Base-by-base conservation (phyloP, 1,139 yeast species). In the Diutina catenulata region DNA sequence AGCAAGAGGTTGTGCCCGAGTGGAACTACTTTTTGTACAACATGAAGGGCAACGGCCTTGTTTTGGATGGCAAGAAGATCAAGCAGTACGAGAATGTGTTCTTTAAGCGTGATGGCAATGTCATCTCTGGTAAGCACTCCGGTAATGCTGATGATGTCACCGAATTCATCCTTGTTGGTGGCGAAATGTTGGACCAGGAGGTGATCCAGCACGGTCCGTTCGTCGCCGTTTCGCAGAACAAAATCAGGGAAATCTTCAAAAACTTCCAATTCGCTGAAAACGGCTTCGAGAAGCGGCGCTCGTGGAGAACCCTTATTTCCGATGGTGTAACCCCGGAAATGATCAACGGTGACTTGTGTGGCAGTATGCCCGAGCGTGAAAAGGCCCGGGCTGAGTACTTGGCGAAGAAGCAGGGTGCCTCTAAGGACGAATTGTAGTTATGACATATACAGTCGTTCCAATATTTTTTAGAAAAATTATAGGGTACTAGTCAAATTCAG, bases 201-300 rank as follows among this genome's bases (percentile, higher is more conserved):
- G 70, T 81, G 39, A 83, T 83, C 28, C 95, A 87, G 55, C 82
- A 86, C 52, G 96, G 96, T 10, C 95, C 95, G 15, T 86, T 84
- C 55, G 94, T 81, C 13, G 91, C 83, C 43, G 73, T 79, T 8
- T 61, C 79, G 15, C 63, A 65, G 42, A 76, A 71, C 38, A 72
- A 73, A 19, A 78, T 84, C 43, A 68, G 71, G 47, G 61, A 79
- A 50, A 93, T 86, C 0, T 76, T 81, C 50, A 51, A 61, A 54
- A 91, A 81, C 53, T 86, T 80, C 55, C 84, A 79, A 53, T 55
- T 60, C 40, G 80, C 74, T 33, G 53, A 62, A 33, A 81, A 82
- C 53, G 94, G 94, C 1, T 86, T 86, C 52, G 93, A 79, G 52
- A 70, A 74, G 37, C 72, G 83, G 33, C 66, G 59, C 41, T 67